These are phyloP conservation scores for Suillus weaverae DNA, from an alignment of 768 basidiomycete species.

Conservation along the genomic window DNA sequence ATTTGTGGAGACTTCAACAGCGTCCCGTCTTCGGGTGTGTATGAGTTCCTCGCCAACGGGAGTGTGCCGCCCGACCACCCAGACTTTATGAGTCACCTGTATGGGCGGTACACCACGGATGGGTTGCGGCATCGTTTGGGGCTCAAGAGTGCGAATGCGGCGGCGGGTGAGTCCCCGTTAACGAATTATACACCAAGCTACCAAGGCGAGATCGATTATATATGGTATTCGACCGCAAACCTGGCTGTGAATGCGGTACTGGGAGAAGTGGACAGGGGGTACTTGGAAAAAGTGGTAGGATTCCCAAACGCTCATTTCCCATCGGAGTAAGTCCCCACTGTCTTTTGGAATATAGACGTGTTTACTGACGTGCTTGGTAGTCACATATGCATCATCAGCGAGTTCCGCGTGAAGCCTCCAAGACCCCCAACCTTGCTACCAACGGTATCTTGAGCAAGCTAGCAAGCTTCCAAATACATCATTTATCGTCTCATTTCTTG, in stretches of 20 bases:
- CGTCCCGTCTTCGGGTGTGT: constrained; percentile 80
- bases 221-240: constrained; percentile 83
- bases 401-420: constrained; percentile 80
- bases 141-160: constrained; percentile 83
- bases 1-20: constrained; percentile 98
- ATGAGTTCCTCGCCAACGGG: constrained; percentile 84
- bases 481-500: constrained; percentile 16
- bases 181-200: constrained; percentile 93
- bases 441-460: neutral
- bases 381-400: constrained; percentile 68
- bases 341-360: constrained; percentile 8
- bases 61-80: constrained; percentile 69
- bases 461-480: constrained; percentile 13
- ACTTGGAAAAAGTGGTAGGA: constrained; percentile 89
- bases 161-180: constrained; percentile 58
- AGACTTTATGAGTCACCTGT: constrained; percentile 90
- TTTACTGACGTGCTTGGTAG: constrained; percentile 37
- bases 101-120: constrained; percentile 90
- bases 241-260: constrained; percentile 81
- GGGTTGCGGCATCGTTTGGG: constrained; percentile 79
- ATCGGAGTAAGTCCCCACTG: constrained; percentile 73
- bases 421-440: constrained; percentile 25
- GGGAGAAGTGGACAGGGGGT: constrained; percentile 80
- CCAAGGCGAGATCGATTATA: constrained; percentile 86
- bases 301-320: constrained; percentile 98